Evolutionary conservation across 2,329 filamentous ascomycete genomes (phyloP), one percentile per base, ranked within the genome.

Genomic region (Diaporthe aspalathi): DNA sequence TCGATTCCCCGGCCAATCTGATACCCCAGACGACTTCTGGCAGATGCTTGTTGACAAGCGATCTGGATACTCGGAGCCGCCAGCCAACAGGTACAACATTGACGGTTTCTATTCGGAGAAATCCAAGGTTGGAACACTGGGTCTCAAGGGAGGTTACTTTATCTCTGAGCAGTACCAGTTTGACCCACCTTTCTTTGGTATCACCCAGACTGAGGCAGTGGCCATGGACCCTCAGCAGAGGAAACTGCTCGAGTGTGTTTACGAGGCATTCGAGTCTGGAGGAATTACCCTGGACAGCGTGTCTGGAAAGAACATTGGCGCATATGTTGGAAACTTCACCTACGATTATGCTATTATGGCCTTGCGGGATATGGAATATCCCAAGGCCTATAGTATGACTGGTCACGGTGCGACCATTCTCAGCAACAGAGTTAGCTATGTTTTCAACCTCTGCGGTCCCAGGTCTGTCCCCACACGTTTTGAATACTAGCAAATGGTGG

Each of bases 201-300:
- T 92, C 85, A 91, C 89, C 56, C 88, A 89, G 14, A 86, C 88
- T 73, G 90, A 92, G 79, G 90, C 90, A 49, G 85, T 86, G 22
- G 88, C 91, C 74, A 90, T 89, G 12, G 91, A 93, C 77, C 91
- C 91, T 0, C 90, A 90, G 82, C 89, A 91, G 76, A 85, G 91
- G 73, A 79, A 92, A n/a, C 86, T 88, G 2, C 82, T 92, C 2
- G 86, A 90, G 45, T 89, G 88, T 11, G 88, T 88, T 0, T 92
- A 92, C 75, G 90, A 92, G 76, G 90, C 90, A 1, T 81, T 92
- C 47, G 90, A 92, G 89, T 88, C 75, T 38, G 50, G 40, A 14
- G 70, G 70, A 3, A 24, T 47, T 3, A 14, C 70, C 5, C 72
- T 77, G 16, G 74, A 78, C 17, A 72, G 74, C 62, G 71, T 79